These are phyloP conservation scores for Trichoderma sp. DNA, from an alignment of 2,329 filamentous ascomycete species.

Conservation along the genomic window DNA sequence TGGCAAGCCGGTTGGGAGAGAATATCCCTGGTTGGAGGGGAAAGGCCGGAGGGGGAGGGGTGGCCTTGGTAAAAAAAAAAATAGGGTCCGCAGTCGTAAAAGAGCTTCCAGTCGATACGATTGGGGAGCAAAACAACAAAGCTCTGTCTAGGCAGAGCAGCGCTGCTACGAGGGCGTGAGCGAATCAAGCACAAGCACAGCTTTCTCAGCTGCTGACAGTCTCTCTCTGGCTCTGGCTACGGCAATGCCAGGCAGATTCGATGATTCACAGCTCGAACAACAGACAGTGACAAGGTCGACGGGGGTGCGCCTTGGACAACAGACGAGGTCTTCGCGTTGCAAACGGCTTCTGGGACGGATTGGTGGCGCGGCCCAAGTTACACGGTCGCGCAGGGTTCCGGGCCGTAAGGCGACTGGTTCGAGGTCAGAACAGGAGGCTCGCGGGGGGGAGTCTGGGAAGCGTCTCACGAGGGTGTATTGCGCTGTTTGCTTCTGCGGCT, in stretches of 20 bases:
- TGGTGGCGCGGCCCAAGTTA: constrained; percentile 20
- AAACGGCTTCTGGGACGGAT: constrained; percentile 17
- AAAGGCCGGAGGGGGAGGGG: constrained; percentile 9
- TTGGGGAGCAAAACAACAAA: constrained; percentile 8
- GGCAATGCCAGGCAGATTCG: background rate
- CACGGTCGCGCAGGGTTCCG: constrained; percentile 19
- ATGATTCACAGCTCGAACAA: background rate
- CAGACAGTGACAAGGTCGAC: constrained; percentile 3
- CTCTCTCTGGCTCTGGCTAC: background rate
- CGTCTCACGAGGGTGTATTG: constrained; percentile 20
- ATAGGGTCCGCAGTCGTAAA: background rate
- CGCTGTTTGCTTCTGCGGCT: constrained; percentile 17
- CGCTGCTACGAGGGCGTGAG: constrained; percentile 5
- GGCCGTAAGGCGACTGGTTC: constrained; percentile 5
- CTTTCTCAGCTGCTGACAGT: background rate
- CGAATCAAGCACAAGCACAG: constrained; percentile 2
- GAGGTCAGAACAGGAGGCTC: constrained; percentile 14
- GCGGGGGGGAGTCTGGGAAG: constrained; percentile 6
- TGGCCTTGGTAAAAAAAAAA: constrained; percentile 6
- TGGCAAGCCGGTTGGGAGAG: constrained; percentile 21
- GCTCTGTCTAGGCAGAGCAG: background rate
- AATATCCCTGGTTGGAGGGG: constrained; percentile 16
- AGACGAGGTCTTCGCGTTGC: constrained; percentile 15
- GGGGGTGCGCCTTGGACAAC: constrained; percentile 6
- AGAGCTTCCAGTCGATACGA: constrained; percentile 14